phyloP scores from a whole-genome alignment of 352 stramenopile species.

The Phytopythium boreale region DNA sequence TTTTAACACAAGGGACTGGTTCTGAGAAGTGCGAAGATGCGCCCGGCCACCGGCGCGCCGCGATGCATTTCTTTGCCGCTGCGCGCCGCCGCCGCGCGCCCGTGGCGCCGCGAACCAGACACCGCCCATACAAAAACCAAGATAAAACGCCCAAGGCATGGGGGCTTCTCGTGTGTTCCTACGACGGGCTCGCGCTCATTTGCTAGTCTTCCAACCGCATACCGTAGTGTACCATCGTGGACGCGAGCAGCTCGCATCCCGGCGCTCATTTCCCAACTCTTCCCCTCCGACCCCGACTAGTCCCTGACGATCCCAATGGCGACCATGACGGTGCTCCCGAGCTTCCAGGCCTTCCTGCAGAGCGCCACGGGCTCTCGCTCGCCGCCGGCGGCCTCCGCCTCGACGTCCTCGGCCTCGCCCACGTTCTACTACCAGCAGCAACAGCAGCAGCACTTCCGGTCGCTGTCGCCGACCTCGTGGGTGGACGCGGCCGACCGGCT shows the following conservation, averaged over 20 bases:
- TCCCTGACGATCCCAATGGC: slow-evolving; percentile 13
- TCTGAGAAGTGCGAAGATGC: slow-evolving; percentile 5
- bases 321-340: slow-evolving; percentile 44
- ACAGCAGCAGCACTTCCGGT: background rate
- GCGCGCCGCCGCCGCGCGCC: slow-evolving; percentile 3
- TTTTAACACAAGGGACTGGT: slow-evolving; percentile 7
- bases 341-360: slow-evolving; percentile 56
- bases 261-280: slow-evolving; percentile 24
- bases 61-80: slow-evolving; percentile 47
- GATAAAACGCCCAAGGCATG: background rate
- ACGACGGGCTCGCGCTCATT: background rate
- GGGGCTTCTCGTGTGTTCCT: background rate
- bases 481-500: slow-evolving; percentile 7
- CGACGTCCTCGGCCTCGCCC: slow-evolving; percentile 7
- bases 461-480: slow-evolving; percentile 6
- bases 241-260: background rate
- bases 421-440: background rate
- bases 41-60: background rate
- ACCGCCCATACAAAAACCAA: slow-evolving; percentile 1
- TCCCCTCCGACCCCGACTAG: slow-evolving; percentile 9
- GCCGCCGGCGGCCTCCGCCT: slow-evolving; percentile 11
- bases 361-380: slow-evolving; percentile 27
- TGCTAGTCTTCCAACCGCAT: too few species aligned
- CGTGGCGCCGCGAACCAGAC: background rate
- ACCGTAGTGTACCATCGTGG: too few species aligned